Conservation (phyloP, 2,329 filamentous ascomycete genomes). For the Diaporthe sp. region DNA sequence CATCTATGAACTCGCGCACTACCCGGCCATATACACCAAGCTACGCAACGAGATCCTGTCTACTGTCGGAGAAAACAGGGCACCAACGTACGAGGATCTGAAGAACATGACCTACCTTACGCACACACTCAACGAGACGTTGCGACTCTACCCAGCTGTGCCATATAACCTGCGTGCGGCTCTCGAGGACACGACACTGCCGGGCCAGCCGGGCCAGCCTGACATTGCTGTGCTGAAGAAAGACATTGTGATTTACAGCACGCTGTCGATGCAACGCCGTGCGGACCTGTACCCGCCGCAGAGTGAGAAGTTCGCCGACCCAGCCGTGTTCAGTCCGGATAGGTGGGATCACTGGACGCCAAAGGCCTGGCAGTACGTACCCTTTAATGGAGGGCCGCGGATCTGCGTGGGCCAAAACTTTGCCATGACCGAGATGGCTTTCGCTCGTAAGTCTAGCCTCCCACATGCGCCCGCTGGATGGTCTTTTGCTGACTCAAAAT, state of each 20-base stretch:
- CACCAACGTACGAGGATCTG: slow-evolving; percentile 62
- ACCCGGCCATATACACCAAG: slow-evolving; percentile 52
- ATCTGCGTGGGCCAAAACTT: slow-evolving; percentile 72
- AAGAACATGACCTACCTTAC: slow-evolving; percentile 63
- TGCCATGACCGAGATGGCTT: slow-evolving; percentile 70
- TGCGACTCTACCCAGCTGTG: slow-evolving; percentile 46
- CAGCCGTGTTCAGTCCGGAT: slow-evolving; percentile 46
- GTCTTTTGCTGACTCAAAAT: slow-evolving; percentile 6
- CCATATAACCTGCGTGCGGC: slow-evolving; percentile 47
- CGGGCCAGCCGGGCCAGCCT: slow-evolving; percentile 41
- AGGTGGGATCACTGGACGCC: slow-evolving; percentile 48
- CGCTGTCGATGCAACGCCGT: slow-evolving; percentile 47
- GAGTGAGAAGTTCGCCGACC: slow-evolving; percentile 44
- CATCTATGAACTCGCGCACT: slow-evolving; percentile 52
- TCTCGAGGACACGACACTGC: slow-evolving; percentile 44
- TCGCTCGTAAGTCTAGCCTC: slow-evolving; percentile 50
- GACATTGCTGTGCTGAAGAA: slow-evolving; percentile 44
- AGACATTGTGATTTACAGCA: slow-evolving; percentile 44
- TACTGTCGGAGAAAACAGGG: slow-evolving; percentile 46
- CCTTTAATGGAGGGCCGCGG: slow-evolving; percentile 54
- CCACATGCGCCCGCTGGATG: background rate
- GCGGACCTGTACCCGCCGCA: slow-evolving; percentile 45
- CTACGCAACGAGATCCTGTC: slow-evolving; percentile 52
- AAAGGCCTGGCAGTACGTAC: slow-evolving; percentile 51
- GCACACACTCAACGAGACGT: slow-evolving; percentile 56